Percentiles rank a stretch among this genome's conserved stretches.
These are phyloP conservation scores for Chionographis japonica DNA, from an alignment of 106 monocot species.

Conservation along the genomic window DNA sequence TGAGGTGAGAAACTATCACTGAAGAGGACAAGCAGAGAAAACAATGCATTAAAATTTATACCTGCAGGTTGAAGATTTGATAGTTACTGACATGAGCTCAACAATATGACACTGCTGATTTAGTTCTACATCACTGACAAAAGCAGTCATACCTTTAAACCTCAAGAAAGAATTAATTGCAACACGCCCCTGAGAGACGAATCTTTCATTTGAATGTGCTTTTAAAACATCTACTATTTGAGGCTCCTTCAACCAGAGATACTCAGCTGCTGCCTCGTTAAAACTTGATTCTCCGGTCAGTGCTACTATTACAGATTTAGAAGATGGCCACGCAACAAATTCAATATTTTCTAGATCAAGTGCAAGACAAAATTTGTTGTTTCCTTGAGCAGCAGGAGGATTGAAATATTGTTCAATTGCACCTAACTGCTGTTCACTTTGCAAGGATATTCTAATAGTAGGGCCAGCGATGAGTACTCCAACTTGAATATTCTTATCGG, in stretches of 20 bases:
- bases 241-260: conserved; percentile 46
- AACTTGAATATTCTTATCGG: conserved; percentile 42
- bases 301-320: conserved; percentile 24
- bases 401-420: not conserved
- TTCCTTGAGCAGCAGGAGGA: conserved; percentile 12
- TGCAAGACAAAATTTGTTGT: conserved; percentile 15
- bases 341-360: conserved; percentile 43
- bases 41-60: conserved; percentile 10
- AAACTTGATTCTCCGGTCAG: conserved; percentile 3
- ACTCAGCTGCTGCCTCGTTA: conserved; percentile 12
- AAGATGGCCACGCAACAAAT: conserved; percentile 44
- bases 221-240: conserved; percentile 17
- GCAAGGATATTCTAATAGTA: conserved; percentile 35
- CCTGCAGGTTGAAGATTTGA: conserved; percentile 60
- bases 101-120: conserved; percentile 34
- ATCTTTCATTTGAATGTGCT: conserved; percentile 18
- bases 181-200: conserved; percentile 24
- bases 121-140: conserved; percentile 25
- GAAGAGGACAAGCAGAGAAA: not conserved
- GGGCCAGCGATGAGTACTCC: conserved; percentile 38
- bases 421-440: not conserved
- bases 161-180: conserved; percentile 41
- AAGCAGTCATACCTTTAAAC: conserved; percentile 23
- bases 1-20: not conserved
- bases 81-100: conserved; percentile 36